These are phyloP conservation scores for Chlorella ohadii DNA, from an alignment of 139 green algal species.

Conservation along the genomic window DNA sequence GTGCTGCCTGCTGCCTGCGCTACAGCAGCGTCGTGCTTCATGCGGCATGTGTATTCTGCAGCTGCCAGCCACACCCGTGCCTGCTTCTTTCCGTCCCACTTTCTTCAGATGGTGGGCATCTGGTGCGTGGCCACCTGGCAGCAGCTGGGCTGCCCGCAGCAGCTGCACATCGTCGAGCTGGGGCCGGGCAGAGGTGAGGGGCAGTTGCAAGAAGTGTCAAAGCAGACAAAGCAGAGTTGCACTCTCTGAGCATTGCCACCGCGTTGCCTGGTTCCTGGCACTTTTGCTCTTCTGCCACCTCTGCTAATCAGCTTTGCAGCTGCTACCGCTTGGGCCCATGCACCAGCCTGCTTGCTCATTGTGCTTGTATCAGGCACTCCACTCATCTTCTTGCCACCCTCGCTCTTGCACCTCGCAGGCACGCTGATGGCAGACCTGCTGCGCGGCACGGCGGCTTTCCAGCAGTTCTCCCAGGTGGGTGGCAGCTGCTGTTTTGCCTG, in stretches of 20 bases:
- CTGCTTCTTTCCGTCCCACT: too few species aligned
- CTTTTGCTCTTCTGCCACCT: too few species aligned
- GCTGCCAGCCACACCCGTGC: too few species aligned
- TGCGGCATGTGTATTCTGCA: too few species aligned
- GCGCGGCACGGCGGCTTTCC: slow-evolving; percentile 63
- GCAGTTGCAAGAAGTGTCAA: not conserved
- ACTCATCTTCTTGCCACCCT: not conserved
- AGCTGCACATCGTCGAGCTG: slow-evolving; percentile 91
- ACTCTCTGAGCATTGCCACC: too few species aligned
- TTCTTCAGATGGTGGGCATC: slow-evolving; percentile 96
- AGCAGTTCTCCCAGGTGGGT: slow-evolving; percentile 40
- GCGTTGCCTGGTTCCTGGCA: too few species aligned
- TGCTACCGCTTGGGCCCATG: too few species aligned
- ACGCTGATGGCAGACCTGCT: slow-evolving; percentile 98
- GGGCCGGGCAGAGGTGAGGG: slow-evolving; percentile 81
- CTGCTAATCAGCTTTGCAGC: too few species aligned
- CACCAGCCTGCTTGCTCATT: too few species aligned
- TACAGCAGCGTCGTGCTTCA: too few species aligned
- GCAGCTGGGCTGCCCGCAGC: slow-evolving; percentile 75
- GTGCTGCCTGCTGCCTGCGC: not conserved
- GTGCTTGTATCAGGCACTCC: too few species aligned
- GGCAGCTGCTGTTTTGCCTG: not conserved
- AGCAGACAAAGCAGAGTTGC: too few species aligned
- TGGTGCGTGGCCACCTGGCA: slow-evolving; percentile 92
- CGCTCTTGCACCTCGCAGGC: slow-evolving; percentile 34